phyloP scores from a whole-genome alignment of 208 protist genomes.

The Trypanosomatidae sp. region DNA sequence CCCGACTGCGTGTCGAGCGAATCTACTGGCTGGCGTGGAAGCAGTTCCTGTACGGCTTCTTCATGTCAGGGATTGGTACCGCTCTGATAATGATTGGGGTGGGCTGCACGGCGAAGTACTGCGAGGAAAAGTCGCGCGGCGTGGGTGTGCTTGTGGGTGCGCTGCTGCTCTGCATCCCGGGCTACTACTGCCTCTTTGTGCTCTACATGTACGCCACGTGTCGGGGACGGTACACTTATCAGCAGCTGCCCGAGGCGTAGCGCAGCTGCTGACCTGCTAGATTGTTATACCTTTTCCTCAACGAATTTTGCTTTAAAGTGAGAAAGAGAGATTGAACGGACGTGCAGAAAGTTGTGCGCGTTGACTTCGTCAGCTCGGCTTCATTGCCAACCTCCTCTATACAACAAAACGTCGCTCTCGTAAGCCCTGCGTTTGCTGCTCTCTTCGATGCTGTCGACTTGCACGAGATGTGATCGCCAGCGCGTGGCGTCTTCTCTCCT shows the following conservation, averaged over 20 bases:
- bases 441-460: too few species aligned
- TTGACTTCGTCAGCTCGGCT: too few species aligned
- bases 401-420: too few species aligned
- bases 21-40: constrained; percentile 80
- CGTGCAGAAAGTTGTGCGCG: too few species aligned
- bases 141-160: constrained; percentile 45
- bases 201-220: constrained; percentile 66
- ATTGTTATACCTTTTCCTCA: too few species aligned
- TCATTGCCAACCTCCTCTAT: too few species aligned
- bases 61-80: constrained; percentile 65
- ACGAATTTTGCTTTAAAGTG: too few species aligned
- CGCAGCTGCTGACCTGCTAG: too few species aligned
- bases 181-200: constrained; percentile 70
- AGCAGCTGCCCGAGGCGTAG: constrained; percentile 41
- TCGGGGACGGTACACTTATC: constrained; percentile 42
- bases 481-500: too few species aligned
- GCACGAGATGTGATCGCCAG: too few species aligned
- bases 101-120: constrained; percentile 24
- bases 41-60: constrained; percentile 57
- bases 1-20: constrained; percentile 57
- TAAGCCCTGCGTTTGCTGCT: too few species aligned
- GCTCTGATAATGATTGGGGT: constrained; percentile 43
- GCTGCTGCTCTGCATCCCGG: constrained; percentile 53
- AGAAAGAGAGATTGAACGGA: too few species aligned
- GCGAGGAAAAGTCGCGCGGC: constrained; percentile 41